Base-by-base conservation (phyloP, 805 yeast species). In the Suhomyces vadensis region DNA sequence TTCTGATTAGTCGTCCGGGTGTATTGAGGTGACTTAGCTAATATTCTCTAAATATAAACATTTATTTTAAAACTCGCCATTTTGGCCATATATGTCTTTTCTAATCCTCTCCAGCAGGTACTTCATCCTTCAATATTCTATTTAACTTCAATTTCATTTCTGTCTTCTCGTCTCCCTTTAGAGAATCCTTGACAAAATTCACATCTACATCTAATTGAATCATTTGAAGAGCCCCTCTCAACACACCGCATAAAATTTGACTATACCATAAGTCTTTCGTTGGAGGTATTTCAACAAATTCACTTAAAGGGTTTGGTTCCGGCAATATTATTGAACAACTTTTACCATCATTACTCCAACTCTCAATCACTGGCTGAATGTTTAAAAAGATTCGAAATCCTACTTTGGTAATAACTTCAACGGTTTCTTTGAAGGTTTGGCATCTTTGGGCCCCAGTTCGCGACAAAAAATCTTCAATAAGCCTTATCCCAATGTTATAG, bases 41-140 rank as follows among this genome's bases (percentile, higher is more conserved):
- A n/a, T n/a, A n/a, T n/a, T n/a, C n/a, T n/a, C n/a, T n/a, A n/a
- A n/a, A n/a, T n/a, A n/a, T n/a, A n/a, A n/a, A n/a, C n/a, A n/a
- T n/a, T n/a, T n/a, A n/a, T n/a, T n/a, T n/a, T n/a, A n/a, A n/a
- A n/a, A n/a, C n/a, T n/a, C n/a, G n/a, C n/a, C n/a, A n/a, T n/a
- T n/a, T n/a, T n/a, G n/a, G n/a, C n/a, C n/a, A n/a, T n/a, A n/a
- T n/a, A n/a, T n/a, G n/a, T n/a, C n/a, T n/a, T n/a, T 10, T 9
- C 43, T 63, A 85, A 51, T 91, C 97, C 64, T 94, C 98, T 19
- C 98, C 99, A 5, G 95, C 95, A 10, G 99, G 99, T 36, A 94
- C 85, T 68, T 94, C 99, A 60, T 94, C 99, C 58, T 86, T 89
- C 53, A 92, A 69, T 2, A 89, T 77, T 55, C 77, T 83, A 38